A percentile compares a stretch with the other conserved stretches of the same genome.
These are phyloP conservation scores for Leccinum rimulosum DNA, from an alignment of 768 basidiomycete genomes.

Conservation along the genomic window DNA sequence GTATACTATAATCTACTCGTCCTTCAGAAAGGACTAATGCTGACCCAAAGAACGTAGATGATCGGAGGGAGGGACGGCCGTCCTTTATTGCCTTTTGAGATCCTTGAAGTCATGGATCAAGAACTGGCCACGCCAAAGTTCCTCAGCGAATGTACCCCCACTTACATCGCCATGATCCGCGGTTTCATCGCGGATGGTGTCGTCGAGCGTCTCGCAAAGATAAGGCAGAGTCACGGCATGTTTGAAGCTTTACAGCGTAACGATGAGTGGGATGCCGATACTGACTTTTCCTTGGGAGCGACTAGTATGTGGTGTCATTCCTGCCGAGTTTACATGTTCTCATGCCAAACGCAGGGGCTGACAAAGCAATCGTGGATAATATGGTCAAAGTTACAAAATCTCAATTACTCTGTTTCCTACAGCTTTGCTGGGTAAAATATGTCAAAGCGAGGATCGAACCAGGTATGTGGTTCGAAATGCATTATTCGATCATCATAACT, in stretches of 20 bases:
- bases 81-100: constrained; percentile 83
- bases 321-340: not conserved
- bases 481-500: not conserved
- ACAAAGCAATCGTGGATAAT: constrained; percentile 82
- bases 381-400: constrained; percentile 82
- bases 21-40: constrained; percentile 2
- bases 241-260: constrained; percentile 74
- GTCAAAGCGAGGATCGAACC: constrained; percentile 97
- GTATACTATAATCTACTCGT: constrained; percentile 42
- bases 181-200: constrained; percentile 70
- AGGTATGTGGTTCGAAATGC: constrained; percentile 40
- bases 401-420: constrained; percentile 77
- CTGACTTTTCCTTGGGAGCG: constrained; percentile 74
- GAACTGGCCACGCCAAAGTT: constrained; percentile 60
- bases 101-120: constrained; percentile 66
- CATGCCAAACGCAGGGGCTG: constrained; percentile 44
- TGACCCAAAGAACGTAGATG: constrained; percentile 43
- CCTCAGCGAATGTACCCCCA: constrained; percentile 63
- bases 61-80: constrained; percentile 57
- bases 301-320: constrained; percentile 46
- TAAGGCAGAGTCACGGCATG: constrained; percentile 75
- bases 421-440: constrained; percentile 89
- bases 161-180: constrained; percentile 67
- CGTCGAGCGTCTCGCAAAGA: constrained; percentile 59
- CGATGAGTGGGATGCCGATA: constrained; percentile 74